Evolutionary conservation across 2,329 filamentous ascomycete species (phyloP).

Genomic region (Arthrobotrys sinensis): DNA sequence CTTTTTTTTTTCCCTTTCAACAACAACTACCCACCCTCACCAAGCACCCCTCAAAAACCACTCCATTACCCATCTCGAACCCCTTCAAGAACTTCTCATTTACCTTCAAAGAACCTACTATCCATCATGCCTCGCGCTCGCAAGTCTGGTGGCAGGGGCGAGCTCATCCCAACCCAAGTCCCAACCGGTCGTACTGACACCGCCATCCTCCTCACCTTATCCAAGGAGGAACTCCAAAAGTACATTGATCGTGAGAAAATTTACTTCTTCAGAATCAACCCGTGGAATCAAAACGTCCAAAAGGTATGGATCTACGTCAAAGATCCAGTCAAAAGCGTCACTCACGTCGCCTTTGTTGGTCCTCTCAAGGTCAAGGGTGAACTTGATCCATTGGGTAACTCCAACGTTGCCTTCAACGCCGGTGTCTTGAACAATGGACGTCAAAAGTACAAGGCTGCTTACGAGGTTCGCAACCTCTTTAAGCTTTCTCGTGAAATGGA

Average conservation of each 20-base stretch:
- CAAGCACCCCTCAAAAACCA: not conserved
- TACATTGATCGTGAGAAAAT: conserved; percentile 15
- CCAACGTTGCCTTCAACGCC: conserved; percentile 29
- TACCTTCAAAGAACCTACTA: not conserved
- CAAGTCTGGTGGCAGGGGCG: not conserved
- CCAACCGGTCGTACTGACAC: conserved; percentile 10
- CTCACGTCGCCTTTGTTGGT: conserved; percentile 30
- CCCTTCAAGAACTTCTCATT: not conserved
- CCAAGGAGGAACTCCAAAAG: conserved; percentile 6
- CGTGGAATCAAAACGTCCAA: conserved; percentile 9
- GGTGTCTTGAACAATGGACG: conserved; percentile 21
- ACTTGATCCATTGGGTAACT: not conserved
- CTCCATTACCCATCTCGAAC: not conserved
- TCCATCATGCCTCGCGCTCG: conserved; percentile 25
- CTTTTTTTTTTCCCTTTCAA: not conserved
- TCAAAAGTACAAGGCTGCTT: conserved; percentile 20
- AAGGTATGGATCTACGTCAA: conserved; percentile 45
- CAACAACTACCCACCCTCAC: not conserved
- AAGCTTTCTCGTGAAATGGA: not conserved
- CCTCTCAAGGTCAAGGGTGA: conserved; percentile 24
- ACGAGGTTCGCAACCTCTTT: conserved; percentile 10
- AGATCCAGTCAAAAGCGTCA: conserved; percentile 30
- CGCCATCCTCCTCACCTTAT: conserved; percentile 28
- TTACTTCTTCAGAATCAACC: conserved; percentile 22
- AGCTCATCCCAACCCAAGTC: conserved; percentile 15